A percentile compares a stretch with the other conserved stretches of the same genome.
Conservation (phyloP, 2,329 filamentous ascomycete genomes). For the Tolypocladium tropicale region DNA sequence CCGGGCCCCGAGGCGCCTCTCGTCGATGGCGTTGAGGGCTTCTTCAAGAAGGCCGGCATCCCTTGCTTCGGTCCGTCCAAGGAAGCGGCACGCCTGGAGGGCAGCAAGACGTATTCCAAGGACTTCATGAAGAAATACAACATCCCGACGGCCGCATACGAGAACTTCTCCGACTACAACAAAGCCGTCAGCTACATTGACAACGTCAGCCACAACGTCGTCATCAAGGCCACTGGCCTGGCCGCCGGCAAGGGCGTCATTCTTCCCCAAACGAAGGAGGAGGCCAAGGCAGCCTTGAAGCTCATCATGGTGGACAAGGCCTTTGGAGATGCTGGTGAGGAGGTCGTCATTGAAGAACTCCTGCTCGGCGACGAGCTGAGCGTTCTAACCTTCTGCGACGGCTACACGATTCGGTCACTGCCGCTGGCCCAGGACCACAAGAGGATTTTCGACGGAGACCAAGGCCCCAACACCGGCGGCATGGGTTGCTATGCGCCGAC, state of each 20-base stretch:
- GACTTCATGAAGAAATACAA: constrained; percentile 90
- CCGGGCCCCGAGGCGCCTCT: constrained; percentile 91
- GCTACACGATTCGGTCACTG: constrained; percentile 70
- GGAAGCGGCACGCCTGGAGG: constrained; percentile 81
- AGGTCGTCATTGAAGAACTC: constrained; percentile 94
- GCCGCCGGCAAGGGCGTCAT: constrained; percentile 95
- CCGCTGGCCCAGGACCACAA: constrained; percentile 97
- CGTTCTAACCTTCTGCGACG: constrained; percentile 86
- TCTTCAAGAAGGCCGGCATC: constrained; percentile 66
- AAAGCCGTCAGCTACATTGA: constrained; percentile 67
- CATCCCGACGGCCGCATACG: constrained; percentile 85
- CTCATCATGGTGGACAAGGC: constrained; percentile 85
- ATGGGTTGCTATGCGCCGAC: constrained; percentile 98
- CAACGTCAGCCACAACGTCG: constrained; percentile 58
- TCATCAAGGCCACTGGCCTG: constrained; percentile 89
- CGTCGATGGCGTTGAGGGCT: constrained; percentile 78
- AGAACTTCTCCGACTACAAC: constrained; percentile 75
- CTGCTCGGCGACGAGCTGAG: constrained; percentile 86
- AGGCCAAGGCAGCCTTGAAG: constrained; percentile 71
- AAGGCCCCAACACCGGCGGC: constrained; percentile 87
- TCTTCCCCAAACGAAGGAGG: constrained; percentile 69
- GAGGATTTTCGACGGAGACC: constrained; percentile 81
- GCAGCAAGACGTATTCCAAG: constrained; percentile 94
- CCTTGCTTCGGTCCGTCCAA: constrained; percentile 78
- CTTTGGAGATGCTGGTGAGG: constrained; percentile 77